phyloP scores from a whole-genome alignment of 1,284 basidiomycete species.

The Cutaneotrichosporon mucoides region DNA sequence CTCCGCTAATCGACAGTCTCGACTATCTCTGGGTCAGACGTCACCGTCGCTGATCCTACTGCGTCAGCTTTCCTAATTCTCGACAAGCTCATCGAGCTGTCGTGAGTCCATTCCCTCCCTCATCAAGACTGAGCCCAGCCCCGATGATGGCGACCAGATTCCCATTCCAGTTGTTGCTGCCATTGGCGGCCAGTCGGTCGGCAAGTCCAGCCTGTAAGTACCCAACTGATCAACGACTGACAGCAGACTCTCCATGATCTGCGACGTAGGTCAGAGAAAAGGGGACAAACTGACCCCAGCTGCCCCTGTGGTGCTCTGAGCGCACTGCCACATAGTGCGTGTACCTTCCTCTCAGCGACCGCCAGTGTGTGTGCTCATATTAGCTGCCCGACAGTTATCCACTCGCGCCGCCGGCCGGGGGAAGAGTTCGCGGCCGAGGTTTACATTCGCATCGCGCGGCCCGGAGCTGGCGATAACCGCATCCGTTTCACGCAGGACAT shows the following conservation, averaged over 20 bases:
- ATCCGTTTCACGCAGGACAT: conserved; percentile 5
- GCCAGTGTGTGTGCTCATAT: conserved; percentile 1
- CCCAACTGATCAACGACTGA: not conserved
- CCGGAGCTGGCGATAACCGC: not conserved
- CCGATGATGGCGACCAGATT: not conserved
- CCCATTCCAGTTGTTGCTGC: conserved; percentile 17
- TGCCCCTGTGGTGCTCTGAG: conserved; percentile 17
- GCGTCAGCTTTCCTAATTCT: not conserved
- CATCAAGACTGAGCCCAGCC: not conserved
- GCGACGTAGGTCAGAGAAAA: conserved; percentile 8
- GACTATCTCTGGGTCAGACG: too few relatives aligned
- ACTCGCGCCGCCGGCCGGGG: conserved; percentile 8
- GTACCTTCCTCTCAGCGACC: not conserved
- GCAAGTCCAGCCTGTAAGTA: conserved; percentile 31
- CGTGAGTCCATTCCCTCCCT: not conserved
- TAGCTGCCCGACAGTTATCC: conserved; percentile 27
- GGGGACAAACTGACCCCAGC: conserved; percentile 5
- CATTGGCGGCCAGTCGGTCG: conserved; percentile 26
- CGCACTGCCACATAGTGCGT: conserved; percentile 23
- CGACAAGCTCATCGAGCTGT: not conserved
- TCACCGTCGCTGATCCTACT: not conserved
- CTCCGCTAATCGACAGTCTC: too few relatives aligned
- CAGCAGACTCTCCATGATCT: conserved; percentile 10
- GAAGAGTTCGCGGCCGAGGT: conserved; percentile 15
- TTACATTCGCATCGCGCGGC: conserved; percentile 12